Percentiles rank a stretch among this genome's conserved stretches.
These are phyloP conservation scores for Binderoboletus segoi DNA, from an alignment of 1,284 basidiomycete genomes.

Conservation along the genomic window DNA sequence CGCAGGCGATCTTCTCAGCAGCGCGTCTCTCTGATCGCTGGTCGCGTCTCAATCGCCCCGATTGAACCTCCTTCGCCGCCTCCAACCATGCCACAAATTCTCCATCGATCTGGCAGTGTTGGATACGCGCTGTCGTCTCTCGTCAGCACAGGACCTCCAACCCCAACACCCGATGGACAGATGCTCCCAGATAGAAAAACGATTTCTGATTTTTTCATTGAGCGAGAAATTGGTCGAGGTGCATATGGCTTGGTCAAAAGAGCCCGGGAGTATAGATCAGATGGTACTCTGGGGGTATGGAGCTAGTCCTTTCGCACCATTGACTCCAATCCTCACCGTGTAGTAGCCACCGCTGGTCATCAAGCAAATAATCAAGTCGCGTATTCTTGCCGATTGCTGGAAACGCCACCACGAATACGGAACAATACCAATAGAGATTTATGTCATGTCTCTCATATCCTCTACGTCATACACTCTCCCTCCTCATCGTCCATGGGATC, in stretches of 20 bases:
- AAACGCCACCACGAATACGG: slow-evolving; percentile 94
- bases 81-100: slow-evolving; percentile 57
- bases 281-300: slow-evolving; percentile 83
- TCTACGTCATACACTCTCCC: slow-evolving; percentile 75
- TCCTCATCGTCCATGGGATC: slow-evolving; percentile 79
- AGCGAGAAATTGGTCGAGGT: slow-evolving; percentile 90
- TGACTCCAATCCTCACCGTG: slow-evolving; percentile 20
- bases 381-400: slow-evolving; percentile 99
- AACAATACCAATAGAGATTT: slow-evolving; percentile 98
- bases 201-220: slow-evolving; percentile 80
- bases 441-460: slow-evolving; percentile 92
- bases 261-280: slow-evolving; percentile 75
- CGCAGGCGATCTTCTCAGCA: slow-evolving; percentile 79
- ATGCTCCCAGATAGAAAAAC: slow-evolving; percentile 60
- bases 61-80: slow-evolving; percentile 67
- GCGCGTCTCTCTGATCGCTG: slow-evolving; percentile 78
- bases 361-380: slow-evolving; percentile 98
- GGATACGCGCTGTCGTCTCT: slow-evolving; percentile 63
- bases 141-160: slow-evolving; percentile 62
- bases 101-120: slow-evolving; percentile 61
- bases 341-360: slow-evolving; percentile 78
- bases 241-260: slow-evolving; percentile 97
- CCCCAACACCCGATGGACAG: slow-evolving; percentile 52
- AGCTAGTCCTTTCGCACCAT: slow-evolving; percentile 3
- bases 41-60: slow-evolving; percentile 72